A percentile compares a stretch with the other conserved stretches of the same genome.
phyloP scores from a whole-genome alignment of 139 green algal species.

The Asterochloris sp. region DNA sequence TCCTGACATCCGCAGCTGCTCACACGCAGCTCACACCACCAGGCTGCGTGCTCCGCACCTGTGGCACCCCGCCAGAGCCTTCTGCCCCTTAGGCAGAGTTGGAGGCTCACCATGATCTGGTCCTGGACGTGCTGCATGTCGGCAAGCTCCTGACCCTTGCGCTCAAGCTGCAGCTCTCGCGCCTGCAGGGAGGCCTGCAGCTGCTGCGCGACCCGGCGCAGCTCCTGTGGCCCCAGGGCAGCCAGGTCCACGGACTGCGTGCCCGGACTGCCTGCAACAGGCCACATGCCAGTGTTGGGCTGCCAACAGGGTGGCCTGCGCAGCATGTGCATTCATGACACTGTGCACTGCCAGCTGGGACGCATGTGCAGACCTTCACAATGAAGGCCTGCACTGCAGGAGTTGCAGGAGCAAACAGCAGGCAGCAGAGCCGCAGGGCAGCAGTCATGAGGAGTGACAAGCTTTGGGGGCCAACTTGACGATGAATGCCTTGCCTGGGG shows the following conservation, averaged over 20 bases:
- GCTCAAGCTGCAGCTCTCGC: conserved; percentile 56
- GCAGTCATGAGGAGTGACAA: too few species aligned
- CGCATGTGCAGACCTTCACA: too few species aligned
- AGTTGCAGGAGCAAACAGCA: not conserved
- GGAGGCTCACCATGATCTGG: conserved; percentile 18
- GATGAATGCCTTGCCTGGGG: too few species aligned
- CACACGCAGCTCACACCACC: too few species aligned
- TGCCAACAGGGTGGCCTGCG: not conserved
- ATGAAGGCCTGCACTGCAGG: not conserved
- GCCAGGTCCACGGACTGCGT: not conserved
- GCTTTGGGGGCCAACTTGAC: too few species aligned
- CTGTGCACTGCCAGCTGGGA: not conserved
- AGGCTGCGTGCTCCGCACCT: not conserved
- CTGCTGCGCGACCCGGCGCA: conserved; percentile 18
- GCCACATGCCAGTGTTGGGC: not conserved
- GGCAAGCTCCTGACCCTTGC: conserved; percentile 46
- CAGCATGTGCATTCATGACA: not conserved
- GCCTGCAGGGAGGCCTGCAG: conserved; percentile 40
- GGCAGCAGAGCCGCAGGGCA: too few species aligned
- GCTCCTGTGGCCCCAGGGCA: conserved; percentile 1
- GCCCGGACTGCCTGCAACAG: not conserved
- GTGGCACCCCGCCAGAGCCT: not conserved
- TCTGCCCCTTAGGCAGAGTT: not conserved
- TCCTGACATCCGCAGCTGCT: too few species aligned
- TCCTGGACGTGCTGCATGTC: conserved; percentile 19